These are phyloP conservation scores for Hippophae gyantsensis DNA, from an alignment of 306 rosid genomes.

Conservation along the genomic window DNA sequence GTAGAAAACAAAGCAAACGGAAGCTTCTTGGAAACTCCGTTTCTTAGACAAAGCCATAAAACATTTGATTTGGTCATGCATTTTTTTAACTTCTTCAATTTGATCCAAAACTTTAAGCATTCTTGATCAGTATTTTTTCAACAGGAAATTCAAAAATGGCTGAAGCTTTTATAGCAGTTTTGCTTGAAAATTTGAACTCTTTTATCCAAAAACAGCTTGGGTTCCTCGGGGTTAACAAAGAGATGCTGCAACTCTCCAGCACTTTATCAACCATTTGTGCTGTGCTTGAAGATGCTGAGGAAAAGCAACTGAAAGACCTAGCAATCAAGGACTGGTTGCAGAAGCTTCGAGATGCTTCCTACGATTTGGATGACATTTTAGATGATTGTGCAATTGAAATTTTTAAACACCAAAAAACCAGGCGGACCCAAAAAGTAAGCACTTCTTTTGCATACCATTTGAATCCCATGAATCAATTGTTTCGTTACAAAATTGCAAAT, in stretches of 20 bases:
- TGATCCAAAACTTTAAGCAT: background rate
- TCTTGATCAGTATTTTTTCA: background rate
- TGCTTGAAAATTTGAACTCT: conserved; percentile 5
- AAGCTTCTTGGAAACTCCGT: too few relatives aligned
- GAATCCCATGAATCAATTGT: background rate
- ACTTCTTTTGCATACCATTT: conserved; percentile 2
- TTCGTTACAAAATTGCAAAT: conserved; percentile 5
- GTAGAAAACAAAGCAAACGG: too few relatives aligned
- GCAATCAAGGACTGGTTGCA: conserved; percentile 8
- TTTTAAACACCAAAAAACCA: background rate
- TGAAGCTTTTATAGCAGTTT: conserved; percentile 2
- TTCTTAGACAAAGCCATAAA: too few relatives aligned
- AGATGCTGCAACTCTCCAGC: conserved; percentile 11
- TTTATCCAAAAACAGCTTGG: conserved; percentile 2
- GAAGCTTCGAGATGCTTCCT: conserved; percentile 7
- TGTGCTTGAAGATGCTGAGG: conserved; percentile 18
- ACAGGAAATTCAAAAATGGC: background rate
- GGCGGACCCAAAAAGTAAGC: background rate
- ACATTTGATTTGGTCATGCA: too few relatives aligned
- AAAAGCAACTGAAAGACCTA: conserved; percentile 6
- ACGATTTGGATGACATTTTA: conserved; percentile 14
- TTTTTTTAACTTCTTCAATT: too few relatives aligned
- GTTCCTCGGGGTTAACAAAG: conserved; percentile 10
- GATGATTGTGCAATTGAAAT: conserved; percentile 11
- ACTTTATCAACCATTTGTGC: background rate